Base-by-base conservation (phyloP, 2,329 filamentous ascomycete species). In the Pseudogymnoascus sp. region DNA sequence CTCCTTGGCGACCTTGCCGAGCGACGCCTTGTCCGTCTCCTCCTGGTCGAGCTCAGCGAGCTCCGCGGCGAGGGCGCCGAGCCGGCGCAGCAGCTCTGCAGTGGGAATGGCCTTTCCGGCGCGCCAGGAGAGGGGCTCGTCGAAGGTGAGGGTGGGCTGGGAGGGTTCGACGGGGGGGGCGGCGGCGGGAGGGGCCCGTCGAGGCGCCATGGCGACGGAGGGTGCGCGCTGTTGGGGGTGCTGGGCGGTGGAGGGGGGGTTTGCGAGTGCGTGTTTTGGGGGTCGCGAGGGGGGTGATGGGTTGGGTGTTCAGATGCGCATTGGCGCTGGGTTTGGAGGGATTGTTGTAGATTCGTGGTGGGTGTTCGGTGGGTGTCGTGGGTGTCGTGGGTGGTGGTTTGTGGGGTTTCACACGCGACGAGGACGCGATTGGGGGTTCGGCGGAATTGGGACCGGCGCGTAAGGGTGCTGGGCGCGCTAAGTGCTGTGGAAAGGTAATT, bases 101-200 rank as follows among this genome's bases (percentile, higher is more conserved):
- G 93, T 90, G 38, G 89, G 81, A 71, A 99, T 96, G 62, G 92
- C 86, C 76, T 91, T 95, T 65, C 93, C 95, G 47, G 93, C 91
- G 73, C 89, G 89, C 90, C 95, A 97, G 74, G 91, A 90, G 64
- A 99, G 81, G 67, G 91, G 82, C 73, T 97, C 87, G 71, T 93
- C 85, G 81, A 97, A 97, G 69, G 86, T 79, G 59, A 99, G 84
- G 64, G 75, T 77, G 47, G 76, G 75, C 17, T 76, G 72, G 64
- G 76, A 75, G 42, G 67, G 66, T 62, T 72, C 68, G 28, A 53
- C 65, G 63, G 69, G 66, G 63, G 69, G 66, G 47, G 65, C 66
- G 64, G 65, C 68, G 40, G 69, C 65, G 60, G 70, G 69, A 66
- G 70, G 71, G 70, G 68, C 68, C 65, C 71, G 70, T 69, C 73